phyloP scores from a whole-genome alignment of 2,329 filamentous ascomycete species.

The Beauveria brongniartii region DNA sequence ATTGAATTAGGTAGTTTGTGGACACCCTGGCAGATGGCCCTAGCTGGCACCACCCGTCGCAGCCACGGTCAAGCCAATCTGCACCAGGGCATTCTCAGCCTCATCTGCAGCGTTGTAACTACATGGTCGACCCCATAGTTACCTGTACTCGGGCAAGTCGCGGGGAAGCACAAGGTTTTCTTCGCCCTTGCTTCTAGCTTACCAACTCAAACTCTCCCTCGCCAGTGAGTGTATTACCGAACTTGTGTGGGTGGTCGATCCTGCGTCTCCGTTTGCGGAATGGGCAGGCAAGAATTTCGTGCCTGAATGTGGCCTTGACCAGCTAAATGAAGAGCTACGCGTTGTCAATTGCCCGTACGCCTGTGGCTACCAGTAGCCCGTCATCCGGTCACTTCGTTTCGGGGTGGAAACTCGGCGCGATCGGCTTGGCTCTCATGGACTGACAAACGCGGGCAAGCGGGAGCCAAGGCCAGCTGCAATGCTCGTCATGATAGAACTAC shows the following conservation, averaged over 20 bases:
- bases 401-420: neutral
- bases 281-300: neutral
- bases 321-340: neutral
- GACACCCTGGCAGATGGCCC: no score
- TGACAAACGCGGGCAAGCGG: no score
- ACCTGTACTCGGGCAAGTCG: no score
- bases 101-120: no score
- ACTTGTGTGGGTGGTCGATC: neutral
- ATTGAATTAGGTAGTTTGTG: no score
- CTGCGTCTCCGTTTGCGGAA: constrained; percentile 7
- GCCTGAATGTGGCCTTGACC: constrained; percentile 1
- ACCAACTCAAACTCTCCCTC: neutral
- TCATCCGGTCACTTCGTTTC: neutral
- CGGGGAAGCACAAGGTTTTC: neutral
- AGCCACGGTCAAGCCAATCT: no score
- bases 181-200: neutral
- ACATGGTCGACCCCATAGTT: no score
- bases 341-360: neutral
- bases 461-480: no score
- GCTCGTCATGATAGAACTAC: no score
- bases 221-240: neutral
- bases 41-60: no score
- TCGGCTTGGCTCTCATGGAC: neutral
- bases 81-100: no score
- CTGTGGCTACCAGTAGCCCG: neutral